Conservation (phyloP, 768 basidiomycete genomes). For the Phanerodontia chrysosporium region DNA sequence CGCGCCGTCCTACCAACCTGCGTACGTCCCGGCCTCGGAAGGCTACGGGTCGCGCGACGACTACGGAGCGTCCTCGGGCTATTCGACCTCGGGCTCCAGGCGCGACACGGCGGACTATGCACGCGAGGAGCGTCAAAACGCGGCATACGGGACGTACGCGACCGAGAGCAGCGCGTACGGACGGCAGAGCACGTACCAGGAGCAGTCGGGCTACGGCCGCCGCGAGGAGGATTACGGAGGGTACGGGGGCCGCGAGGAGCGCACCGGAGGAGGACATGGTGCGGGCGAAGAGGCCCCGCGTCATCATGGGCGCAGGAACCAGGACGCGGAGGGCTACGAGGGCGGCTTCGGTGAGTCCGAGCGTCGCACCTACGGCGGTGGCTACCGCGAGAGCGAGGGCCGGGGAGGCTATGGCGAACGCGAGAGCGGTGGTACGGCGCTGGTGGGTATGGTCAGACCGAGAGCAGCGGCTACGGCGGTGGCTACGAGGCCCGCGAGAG, state of each 20-base stretch:
- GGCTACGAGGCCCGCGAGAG: constrained; percentile 10
- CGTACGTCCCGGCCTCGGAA: not conserved
- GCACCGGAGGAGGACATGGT: not conserved
- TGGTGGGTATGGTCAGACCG: constrained; percentile 4
- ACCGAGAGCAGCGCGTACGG: not conserved
- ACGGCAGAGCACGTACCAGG: not conserved
- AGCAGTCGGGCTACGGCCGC: not conserved
- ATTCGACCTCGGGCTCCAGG: not conserved
- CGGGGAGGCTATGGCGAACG: constrained; percentile 1
- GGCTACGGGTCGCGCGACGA: not conserved
- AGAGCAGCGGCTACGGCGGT: not conserved
- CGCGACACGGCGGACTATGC: not conserved
- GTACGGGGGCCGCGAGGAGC: not conserved
- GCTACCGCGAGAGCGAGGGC: constrained; percentile 3
- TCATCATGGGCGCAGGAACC: not conserved
- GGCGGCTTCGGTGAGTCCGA: not conserved
- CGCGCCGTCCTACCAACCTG: constrained; percentile 5
- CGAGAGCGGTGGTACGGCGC: not conserved
- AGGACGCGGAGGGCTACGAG: constrained; percentile 3
- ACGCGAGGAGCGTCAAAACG: not conserved
- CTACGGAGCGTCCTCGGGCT: not conserved
- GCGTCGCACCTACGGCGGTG: constrained; percentile 5
- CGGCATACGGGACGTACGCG: not conserved
- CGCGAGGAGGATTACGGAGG: not conserved
- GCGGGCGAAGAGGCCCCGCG: not conserved